Evolutionary conservation across 495 filamentous ascomycete species (phyloP).

Genomic region (Lichenothelia convexa): DNA sequence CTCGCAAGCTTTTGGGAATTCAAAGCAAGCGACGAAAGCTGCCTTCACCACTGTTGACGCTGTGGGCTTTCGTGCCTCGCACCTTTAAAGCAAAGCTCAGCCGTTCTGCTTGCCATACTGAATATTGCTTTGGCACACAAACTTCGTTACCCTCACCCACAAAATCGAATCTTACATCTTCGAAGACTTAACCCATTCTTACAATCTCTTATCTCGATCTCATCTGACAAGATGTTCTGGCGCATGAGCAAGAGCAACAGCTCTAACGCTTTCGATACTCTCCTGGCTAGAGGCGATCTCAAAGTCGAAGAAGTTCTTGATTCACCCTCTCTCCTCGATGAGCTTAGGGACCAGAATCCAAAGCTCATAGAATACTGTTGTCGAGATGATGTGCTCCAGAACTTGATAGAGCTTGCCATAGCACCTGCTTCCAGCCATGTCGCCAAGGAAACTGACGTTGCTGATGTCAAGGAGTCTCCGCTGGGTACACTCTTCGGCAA

Average conservation of each 20-base stretch:
- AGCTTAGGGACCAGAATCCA: slow-evolving; percentile 93
- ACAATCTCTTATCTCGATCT: no score
- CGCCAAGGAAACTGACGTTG: not conserved
- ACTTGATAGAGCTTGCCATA: slow-evolving; percentile 77
- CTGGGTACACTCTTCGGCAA: slow-evolving; percentile 13
- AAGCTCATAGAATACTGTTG: slow-evolving; percentile 94
- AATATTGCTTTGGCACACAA: no score
- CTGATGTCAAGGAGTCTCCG: not conserved
- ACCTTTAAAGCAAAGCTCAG: no score
- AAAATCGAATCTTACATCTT: no score
- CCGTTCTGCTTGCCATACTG: no score
- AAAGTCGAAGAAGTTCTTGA: slow-evolving; percentile 90
- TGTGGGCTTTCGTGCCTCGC: no score
- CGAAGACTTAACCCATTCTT: no score
- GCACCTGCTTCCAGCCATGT: slow-evolving; percentile 38
- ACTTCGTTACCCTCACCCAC: no score
- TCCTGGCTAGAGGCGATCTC: slow-evolving; percentile 89
- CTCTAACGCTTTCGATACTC: slow-evolving; percentile 84
- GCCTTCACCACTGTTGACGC: no score
- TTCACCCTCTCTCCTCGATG: slow-evolving; percentile 88
- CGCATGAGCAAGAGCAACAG: slow-evolving; percentile 72
- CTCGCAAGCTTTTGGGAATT: no score
- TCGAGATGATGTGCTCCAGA: slow-evolving; percentile 69
- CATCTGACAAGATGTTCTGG: no score
- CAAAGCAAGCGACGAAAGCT: no score